A percentile compares a stretch with the other conserved stretches of the same genome.
These are phyloP conservation scores for Alternaria sp. DNA, from an alignment of 2,329 filamentous ascomycete species.

Conservation along the genomic window DNA sequence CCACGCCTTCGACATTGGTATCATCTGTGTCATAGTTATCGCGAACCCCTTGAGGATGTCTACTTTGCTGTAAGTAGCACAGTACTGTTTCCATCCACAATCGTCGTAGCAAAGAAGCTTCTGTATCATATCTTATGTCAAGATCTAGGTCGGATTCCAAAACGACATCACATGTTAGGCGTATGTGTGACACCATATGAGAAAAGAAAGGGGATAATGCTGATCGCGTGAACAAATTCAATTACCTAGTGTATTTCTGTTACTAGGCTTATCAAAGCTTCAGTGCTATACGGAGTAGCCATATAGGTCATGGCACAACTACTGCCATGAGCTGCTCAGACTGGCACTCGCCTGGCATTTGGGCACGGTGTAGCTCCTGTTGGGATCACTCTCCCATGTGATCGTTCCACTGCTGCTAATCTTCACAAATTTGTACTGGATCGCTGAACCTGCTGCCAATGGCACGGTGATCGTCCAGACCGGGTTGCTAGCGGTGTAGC, in stretches of 20 bases:
- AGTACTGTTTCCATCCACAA: background rate
- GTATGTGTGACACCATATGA: background rate
- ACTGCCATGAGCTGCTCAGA: constrained; percentile 35
- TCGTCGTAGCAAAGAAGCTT: background rate
- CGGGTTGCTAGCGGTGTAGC: constrained; percentile 56
- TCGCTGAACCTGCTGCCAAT: constrained; percentile 51
- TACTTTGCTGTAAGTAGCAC: background rate
- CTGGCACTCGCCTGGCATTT: constrained; percentile 34
- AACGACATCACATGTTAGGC: background rate
- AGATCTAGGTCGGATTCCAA: background rate
- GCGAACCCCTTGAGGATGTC: background rate
- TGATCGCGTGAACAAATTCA: background rate
- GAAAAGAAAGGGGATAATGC: background rate
- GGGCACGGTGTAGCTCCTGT: constrained; percentile 52
- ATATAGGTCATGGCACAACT: background rate
- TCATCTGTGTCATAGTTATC: background rate
- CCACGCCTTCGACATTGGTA: background rate
- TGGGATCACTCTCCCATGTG: constrained; percentile 57
- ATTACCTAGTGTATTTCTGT: background rate
- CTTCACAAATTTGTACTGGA: constrained; percentile 58
- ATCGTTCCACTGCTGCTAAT: constrained; percentile 55
- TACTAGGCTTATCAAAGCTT: background rate
- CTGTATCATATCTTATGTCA: background rate
- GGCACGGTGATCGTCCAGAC: constrained; percentile 57
- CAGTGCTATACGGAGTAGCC: background rate